Evolutionary conservation across 1,284 basidiomycete species (phyloP), one percentile per base, ranked within the genome.

Genomic region (Wallemia ichthyophaga): DNA sequence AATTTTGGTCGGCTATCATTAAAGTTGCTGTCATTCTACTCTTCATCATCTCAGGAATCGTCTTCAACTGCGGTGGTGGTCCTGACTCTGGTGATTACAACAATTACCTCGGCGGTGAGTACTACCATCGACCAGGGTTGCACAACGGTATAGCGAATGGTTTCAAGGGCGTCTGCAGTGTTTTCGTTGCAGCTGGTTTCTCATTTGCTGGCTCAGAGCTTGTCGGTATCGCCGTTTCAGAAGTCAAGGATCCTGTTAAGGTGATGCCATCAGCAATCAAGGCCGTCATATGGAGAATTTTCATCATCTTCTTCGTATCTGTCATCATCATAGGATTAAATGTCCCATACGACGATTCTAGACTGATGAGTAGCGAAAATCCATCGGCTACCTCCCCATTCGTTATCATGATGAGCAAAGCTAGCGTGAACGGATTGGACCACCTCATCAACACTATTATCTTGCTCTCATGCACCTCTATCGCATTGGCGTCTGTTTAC

Each of bases 201-300:
- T 64, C 63, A 1, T 66, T 65, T 57, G 65, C 62, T 55, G 60
- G 57, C 48, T 26, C 65, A 15, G 63, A 68, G 62, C 62, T 87
- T 77, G 57, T 83, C 75, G 81, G 81, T 80, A 62, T 78, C 71
- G 62, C 78, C 71, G 66, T 75, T 72, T 64, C 83, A 78, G 61
- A 82, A 74, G 73, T 73, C 1, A 67, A 67, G 60, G 71, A 74
- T 66, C 72, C 73, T 7, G 66, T 72, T 59, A 71, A 70, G 64
- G 68, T 69, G 54, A 67, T 75, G 58, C 73, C 73, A 7, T 68
- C 67, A 56, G 74, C 74, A 53, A 70, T 72, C 66, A 74, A 74
- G 67, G 64, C 64, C 58, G 66, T 66, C n/a, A 65, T 67, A 62
- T 66, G 64, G 65, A 72, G 73, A 63, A 71, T 75, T 61, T 69